These are phyloP conservation scores for Trichoderma hamatum DNA, from an alignment of 2,329 filamentous ascomycete species.

Conservation along the genomic window DNA sequence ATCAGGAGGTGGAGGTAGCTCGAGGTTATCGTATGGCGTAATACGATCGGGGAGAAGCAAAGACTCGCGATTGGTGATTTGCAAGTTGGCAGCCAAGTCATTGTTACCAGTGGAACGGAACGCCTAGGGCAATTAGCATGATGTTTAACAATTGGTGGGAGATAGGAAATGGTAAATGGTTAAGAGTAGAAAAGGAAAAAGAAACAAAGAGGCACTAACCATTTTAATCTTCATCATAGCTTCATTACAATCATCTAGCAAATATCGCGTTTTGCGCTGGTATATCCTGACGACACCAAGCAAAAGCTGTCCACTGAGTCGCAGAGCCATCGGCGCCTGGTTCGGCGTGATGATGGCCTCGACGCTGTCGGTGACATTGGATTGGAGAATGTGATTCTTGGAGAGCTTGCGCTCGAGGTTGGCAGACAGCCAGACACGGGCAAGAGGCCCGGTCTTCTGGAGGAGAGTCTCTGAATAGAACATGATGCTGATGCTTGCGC, in stretches of 20 bases:
- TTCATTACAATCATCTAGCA: constrained; percentile 97
- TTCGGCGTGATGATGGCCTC: constrained; percentile 91
- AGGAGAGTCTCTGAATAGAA: constrained; percentile 97
- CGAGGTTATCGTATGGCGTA: constrained; percentile 83
- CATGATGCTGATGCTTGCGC: constrained; percentile 67
- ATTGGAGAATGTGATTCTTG: constrained; percentile 93
- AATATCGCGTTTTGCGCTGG: constrained; percentile 92
- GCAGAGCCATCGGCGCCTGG: constrained; percentile 92
- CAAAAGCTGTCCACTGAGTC: constrained; percentile 89
- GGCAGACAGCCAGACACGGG: constrained; percentile 96
- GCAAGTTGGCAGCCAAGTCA: constrained; percentile 83
- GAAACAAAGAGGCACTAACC: constrained; percentile 56
- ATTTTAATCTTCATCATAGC: constrained; percentile 98
- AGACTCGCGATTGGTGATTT: constrained; percentile 80
- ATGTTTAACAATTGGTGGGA: not conserved
- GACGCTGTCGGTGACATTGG: constrained; percentile 92
- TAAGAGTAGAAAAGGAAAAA: not conserved
- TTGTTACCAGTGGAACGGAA: constrained; percentile 95
- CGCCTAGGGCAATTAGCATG: constrained; percentile 61
- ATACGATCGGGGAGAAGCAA: constrained; percentile 90
- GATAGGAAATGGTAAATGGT: not conserved
- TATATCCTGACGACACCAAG: constrained; percentile 97
- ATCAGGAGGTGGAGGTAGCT: constrained; percentile 81
- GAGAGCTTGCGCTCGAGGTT: constrained; percentile 98
- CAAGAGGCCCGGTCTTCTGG: constrained; percentile 94